Evolutionary conservation across 169 alveolate species (phyloP).

Genomic region (Plasmodium berghei): DNA sequence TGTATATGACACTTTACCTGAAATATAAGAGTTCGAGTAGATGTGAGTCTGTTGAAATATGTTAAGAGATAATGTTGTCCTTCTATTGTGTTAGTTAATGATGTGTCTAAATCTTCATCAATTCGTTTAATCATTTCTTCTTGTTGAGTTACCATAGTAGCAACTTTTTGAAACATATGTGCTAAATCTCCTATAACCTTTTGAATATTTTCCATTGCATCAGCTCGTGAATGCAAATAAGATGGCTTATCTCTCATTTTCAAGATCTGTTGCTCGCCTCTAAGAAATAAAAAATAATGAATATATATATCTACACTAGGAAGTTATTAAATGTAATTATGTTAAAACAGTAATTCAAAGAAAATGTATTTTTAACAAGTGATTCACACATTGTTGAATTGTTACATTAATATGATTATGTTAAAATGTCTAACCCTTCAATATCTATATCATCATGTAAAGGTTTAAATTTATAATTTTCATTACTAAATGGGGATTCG

Average conservation of each 20-base stretch:
- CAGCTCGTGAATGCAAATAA: constrained; percentile 71
- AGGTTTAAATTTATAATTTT: constrained; percentile 52
- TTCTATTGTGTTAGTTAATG: constrained; percentile 79
- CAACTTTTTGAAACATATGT: constrained; percentile 85
- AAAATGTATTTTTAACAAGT: too few relatives aligned
- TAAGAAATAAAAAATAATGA: constrained; percentile 5
- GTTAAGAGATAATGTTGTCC: constrained; percentile 71
- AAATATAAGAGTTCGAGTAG: constrained; percentile 43
- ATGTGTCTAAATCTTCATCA: constrained; percentile 83
- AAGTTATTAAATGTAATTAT: neutral
- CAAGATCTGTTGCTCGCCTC: constrained; percentile 52
- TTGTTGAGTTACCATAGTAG: constrained; percentile 85
- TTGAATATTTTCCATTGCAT: constrained; percentile 86
- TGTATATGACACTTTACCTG: constrained; percentile 15
- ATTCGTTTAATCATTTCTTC: constrained; percentile 86
- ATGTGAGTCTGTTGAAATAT: constrained; percentile 27
- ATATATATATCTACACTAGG: neutral
- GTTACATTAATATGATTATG: too few relatives aligned
- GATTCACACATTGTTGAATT: too few relatives aligned
- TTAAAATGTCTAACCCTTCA: constrained; percentile 10
- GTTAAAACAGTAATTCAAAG: neutral
- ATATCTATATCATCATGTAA: constrained; percentile 40
- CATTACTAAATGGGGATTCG: constrained; percentile 56
- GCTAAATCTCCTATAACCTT: constrained; percentile 85
- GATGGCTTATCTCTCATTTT: constrained; percentile 17